Percentiles rank a stretch among this genome's conserved stretches.
phyloP scores from a whole-genome alignment of 257 asterid genomes.

The Fraxinus anomala region DNA sequence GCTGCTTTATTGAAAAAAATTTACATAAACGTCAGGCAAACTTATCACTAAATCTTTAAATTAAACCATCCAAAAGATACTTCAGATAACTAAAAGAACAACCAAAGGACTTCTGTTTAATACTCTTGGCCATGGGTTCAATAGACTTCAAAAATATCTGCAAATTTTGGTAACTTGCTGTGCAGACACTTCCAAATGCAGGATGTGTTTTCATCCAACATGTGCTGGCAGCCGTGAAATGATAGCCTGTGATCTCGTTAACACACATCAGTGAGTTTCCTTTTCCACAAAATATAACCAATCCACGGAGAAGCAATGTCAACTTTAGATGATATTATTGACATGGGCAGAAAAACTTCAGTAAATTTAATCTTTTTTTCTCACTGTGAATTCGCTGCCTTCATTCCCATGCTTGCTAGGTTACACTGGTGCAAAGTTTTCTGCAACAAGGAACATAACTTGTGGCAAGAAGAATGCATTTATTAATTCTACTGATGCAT shows the following conservation, averaged over 20 bases:
- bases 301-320: background rate
- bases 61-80: background rate
- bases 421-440: constrained; percentile 6
- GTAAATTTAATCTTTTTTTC: background rate
- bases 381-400: background rate
- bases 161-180: background rate
- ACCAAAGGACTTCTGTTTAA: background rate
- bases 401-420: constrained; percentile 6
- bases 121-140: background rate
- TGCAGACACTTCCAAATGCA: background rate
- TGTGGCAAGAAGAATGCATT: background rate
- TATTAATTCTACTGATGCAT: background rate
- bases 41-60: background rate
- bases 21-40: background rate
- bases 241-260: constrained; percentile 5
- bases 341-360: background rate
- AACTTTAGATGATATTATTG: constrained; percentile 11
- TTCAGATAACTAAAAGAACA: background rate
- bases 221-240: constrained; percentile 12
- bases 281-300: background rate
- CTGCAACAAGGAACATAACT: constrained; percentile 5
- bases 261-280: constrained; percentile 1
- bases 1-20: background rate
- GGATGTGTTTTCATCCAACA: constrained; percentile 13
- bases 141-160: background rate